Evolutionary conservation across 441 rosid species (phyloP).

Genomic region (Pelargonium cotyledonis): DNA sequence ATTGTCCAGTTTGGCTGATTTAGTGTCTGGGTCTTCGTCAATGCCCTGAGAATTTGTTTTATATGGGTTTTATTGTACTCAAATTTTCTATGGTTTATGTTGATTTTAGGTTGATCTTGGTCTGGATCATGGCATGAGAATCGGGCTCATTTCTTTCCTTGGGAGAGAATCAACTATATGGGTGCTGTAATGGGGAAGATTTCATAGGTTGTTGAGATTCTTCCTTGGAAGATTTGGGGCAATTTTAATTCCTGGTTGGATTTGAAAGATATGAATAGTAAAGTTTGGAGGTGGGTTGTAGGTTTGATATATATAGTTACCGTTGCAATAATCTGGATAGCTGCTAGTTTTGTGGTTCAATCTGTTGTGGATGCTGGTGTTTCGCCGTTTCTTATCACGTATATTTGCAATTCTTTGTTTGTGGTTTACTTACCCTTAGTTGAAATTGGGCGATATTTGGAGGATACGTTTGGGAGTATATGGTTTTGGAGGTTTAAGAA

Average conservation of each 20-base stretch:
- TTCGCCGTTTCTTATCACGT: conserved; percentile 82
- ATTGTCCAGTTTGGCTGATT: background rate
- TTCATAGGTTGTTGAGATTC: conserved; percentile 14
- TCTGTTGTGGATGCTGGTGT: conserved; percentile 87
- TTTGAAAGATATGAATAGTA: conserved; percentile 38
- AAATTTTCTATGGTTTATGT: background rate
- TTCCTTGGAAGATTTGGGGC: conserved; percentile 10
- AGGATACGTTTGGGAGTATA: conserved; percentile 57
- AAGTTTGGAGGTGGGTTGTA: conserved; percentile 66
- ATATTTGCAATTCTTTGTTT: conserved; percentile 88
- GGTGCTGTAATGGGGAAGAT: background rate
- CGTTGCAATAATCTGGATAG: conserved; percentile 88
- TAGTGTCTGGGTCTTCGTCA: background rate
- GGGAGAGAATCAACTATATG: background rate
- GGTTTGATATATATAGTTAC: conserved; percentile 71
- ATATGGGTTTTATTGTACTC: background rate
- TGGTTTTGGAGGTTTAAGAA: conserved; percentile 53
- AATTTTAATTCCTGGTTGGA: conserved; percentile 14
- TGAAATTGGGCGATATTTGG: conserved; percentile 60
- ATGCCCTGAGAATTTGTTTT: background rate
- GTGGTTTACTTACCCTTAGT: conserved; percentile 71
- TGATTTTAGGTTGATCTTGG: conserved; percentile 15
- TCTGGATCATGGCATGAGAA: conserved; percentile 17
- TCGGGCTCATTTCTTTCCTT: background rate
- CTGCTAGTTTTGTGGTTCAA: conserved; percentile 92